Conservation (phyloP, 2,329 filamentous ascomycete species). For the Monilinia fructigena region DNA sequence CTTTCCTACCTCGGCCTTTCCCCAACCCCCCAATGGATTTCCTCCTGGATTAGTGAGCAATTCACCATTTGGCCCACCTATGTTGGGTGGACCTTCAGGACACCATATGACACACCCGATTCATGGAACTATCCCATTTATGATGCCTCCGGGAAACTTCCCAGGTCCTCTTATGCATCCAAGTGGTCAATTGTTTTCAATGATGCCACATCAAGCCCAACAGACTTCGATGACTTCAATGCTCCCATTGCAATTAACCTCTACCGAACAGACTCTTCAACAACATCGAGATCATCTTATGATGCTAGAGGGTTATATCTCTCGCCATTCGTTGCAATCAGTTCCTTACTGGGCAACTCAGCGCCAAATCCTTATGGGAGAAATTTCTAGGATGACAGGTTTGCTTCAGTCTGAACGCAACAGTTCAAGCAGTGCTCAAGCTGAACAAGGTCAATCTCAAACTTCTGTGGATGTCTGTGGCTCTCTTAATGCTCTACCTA, state of each 20-base stretch:
- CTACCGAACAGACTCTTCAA: slow-evolving; percentile 34
- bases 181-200: slow-evolving; percentile 29
- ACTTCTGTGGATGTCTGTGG: background rate
- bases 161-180: slow-evolving; percentile 27
- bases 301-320: slow-evolving; percentile 57
- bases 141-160: slow-evolving; percentile 20
- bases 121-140: slow-evolving; percentile 25
- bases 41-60: slow-evolving; percentile 36
- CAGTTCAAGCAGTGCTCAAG: background rate
- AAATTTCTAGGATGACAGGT: slow-evolving; percentile 6
- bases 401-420: slow-evolving; percentile 6
- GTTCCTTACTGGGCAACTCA: slow-evolving; percentile 51
- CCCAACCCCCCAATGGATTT: slow-evolving; percentile 31
- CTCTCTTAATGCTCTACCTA: background rate
- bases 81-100: slow-evolving; percentile 21
- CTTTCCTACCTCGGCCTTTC: slow-evolving; percentile 36
- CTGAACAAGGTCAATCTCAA: background rate
- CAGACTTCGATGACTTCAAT: slow-evolving; percentile 6
- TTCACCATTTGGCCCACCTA: slow-evolving; percentile 29
- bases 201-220: slow-evolving; percentile 21
- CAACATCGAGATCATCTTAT: slow-evolving; percentile 53
- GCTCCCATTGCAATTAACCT: slow-evolving; percentile 20
- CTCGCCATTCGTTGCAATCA: slow-evolving; percentile 47
- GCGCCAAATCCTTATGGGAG: slow-evolving; percentile 44
- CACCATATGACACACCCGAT: slow-evolving; percentile 21